phyloP scores from a whole-genome alignment of 805 yeast species.

The Candida argentea region DNA sequence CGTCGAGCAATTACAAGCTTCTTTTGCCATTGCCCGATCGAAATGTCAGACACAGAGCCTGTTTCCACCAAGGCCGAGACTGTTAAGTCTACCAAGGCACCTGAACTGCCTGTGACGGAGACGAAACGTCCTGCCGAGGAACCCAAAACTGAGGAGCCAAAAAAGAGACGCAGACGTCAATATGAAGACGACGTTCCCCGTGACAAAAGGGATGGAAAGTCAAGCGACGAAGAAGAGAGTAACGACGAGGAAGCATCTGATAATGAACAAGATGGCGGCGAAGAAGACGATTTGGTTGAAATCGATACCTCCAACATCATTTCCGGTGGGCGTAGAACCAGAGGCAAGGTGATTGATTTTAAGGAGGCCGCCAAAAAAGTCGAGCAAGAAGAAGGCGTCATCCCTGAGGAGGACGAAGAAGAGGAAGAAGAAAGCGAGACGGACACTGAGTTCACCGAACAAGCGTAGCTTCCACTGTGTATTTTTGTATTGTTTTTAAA shows the following conservation, averaged over 20 bases:
- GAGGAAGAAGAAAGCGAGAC: slow-evolving; percentile 11
- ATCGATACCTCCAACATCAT: slow-evolving; percentile 79
- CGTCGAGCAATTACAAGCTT: too few relatives aligned
- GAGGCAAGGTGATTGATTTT: slow-evolving; percentile 83
- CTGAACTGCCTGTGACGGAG: slow-evolving; percentile 8
- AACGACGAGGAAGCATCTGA: slow-evolving; percentile 41
- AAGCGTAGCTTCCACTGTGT: too few relatives aligned
- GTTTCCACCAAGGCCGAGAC: too few relatives aligned
- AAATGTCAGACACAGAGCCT: too few relatives aligned
- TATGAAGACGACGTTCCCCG: slow-evolving; percentile 50
- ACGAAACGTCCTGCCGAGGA: slow-evolving; percentile 5
- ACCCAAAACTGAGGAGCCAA: slow-evolving; percentile 23
- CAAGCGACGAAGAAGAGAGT: slow-evolving; percentile 32
- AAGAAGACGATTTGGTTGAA: slow-evolving; percentile 69
- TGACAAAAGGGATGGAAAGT: slow-evolving; percentile 18
- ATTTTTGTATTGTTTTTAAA: too few relatives aligned
- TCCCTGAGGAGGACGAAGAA: slow-evolving; percentile 23
- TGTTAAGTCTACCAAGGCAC: too few relatives aligned
- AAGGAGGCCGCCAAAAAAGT: slow-evolving; percentile 68
- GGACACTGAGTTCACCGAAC: slow-evolving; percentile 7
- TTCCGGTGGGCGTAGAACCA: slow-evolving; percentile 77
- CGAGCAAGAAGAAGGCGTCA: slow-evolving; percentile 36
- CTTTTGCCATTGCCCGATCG: too few relatives aligned
- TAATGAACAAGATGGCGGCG: slow-evolving; percentile 49
- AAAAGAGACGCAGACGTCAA: slow-evolving; percentile 50